These are phyloP conservation scores for Penicillium sp. DNA, from an alignment of 2,329 filamentous ascomycete species.

Conservation along the genomic window DNA sequence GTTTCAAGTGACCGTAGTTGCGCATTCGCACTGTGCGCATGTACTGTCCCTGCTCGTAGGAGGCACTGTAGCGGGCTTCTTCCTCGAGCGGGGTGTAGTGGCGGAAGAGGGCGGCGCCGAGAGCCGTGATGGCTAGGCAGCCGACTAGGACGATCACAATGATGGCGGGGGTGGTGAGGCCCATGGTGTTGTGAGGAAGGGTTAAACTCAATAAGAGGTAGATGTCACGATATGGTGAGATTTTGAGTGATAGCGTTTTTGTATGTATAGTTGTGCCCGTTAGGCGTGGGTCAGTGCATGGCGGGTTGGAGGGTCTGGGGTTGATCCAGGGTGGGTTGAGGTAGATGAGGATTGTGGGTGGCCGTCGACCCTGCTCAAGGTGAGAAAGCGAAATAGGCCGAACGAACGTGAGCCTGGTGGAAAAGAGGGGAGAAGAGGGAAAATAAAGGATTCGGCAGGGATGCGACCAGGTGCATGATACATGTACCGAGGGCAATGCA, in stretches of 20 bases:
- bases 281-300: constrained; percentile 8
- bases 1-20: constrained; percentile 27
- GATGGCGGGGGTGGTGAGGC: constrained; percentile 14
- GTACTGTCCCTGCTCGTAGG: constrained; percentile 34
- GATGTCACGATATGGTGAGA: not conserved
- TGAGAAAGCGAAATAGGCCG: not conserved
- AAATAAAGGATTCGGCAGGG: not conserved
- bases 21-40: constrained; percentile 36
- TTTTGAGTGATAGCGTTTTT: not conserved
- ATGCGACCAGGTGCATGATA: constrained; percentile 4
- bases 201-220: not conserved
- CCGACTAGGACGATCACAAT: constrained; percentile 33
- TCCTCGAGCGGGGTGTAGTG: constrained; percentile 28
- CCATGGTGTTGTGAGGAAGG: constrained; percentile 8
- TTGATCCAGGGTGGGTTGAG: not conserved
- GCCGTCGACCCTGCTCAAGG: not conserved
- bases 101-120: constrained; percentile 34
- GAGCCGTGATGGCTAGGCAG: constrained; percentile 32
- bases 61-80: constrained; percentile 19
- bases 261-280: constrained; percentile 3
- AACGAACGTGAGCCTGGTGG: not conserved
- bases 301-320: constrained; percentile 1
- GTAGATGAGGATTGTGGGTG: not conserved
- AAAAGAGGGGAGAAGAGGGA: not conserved
- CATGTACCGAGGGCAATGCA: constrained; percentile 2